Conservation (phyloP, 2,329 filamentous ascomycete species). For the Epichloe sp. region DNA sequence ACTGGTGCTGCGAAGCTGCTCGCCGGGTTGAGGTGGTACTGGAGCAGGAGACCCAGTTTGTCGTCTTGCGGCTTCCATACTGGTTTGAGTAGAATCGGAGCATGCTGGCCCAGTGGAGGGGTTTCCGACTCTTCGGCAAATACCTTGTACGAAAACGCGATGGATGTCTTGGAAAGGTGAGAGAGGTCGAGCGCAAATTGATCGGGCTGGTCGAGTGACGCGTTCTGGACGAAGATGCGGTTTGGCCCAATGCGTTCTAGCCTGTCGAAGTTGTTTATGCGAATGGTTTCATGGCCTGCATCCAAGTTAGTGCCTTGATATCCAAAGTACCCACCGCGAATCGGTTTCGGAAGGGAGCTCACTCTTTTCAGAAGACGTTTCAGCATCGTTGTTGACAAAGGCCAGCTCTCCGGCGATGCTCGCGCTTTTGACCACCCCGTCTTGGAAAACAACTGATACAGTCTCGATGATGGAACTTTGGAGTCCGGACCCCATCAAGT, state of each 20-base stretch:
- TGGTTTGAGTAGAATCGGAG: constrained; percentile 60
- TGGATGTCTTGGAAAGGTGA: constrained; percentile 58
- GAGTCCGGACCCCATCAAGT: constrained; percentile 65
- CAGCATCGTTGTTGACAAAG: constrained; percentile 57
- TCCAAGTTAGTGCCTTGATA: background rate
- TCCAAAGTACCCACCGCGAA: background rate
- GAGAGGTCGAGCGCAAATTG: constrained; percentile 67
- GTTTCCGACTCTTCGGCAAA: constrained; percentile 51
- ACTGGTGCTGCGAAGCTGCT: constrained; percentile 32
- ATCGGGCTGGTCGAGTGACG: constrained; percentile 51
- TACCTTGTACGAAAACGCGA: constrained; percentile 88
- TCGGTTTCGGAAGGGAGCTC: constrained; percentile 14
- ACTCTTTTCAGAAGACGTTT: constrained; percentile 33
- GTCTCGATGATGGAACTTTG: constrained; percentile 87
- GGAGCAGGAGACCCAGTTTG: constrained; percentile 74
- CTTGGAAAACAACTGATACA: constrained; percentile 72
- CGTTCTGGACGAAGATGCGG: constrained; percentile 72
- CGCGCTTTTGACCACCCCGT: constrained; percentile 55
- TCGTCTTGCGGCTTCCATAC: constrained; percentile 74
- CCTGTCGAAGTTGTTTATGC: constrained; percentile 75
- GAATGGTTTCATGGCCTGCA: constrained; percentile 51
- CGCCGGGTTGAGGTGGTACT: constrained; percentile 70
- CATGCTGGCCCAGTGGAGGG: constrained; percentile 36
- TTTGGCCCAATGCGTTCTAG: constrained; percentile 91
- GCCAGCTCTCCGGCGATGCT: constrained; percentile 82